Evolutionary conservation across 2,329 filamentous ascomycete species (phyloP).

Genomic region (Alternaria longipes): DNA sequence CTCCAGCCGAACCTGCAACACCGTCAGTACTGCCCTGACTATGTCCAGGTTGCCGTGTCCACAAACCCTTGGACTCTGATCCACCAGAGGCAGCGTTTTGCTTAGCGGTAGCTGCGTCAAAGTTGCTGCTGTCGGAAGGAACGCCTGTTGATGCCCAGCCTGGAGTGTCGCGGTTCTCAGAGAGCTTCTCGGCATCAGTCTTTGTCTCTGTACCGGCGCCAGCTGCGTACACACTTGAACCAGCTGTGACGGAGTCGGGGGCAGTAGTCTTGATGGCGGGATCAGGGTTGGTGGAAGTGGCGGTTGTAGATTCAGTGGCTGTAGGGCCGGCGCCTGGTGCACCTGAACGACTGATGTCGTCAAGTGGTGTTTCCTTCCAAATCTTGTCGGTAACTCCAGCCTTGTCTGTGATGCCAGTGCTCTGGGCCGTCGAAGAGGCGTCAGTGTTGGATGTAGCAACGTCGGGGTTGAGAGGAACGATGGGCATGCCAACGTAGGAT

Average conservation of each 20-base stretch:
- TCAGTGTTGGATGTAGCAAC: conserved; percentile 28
- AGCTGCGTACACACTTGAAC: conserved; percentile 21
- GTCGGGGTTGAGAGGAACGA: conserved; percentile 31
- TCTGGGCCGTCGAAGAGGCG: conserved; percentile 34
- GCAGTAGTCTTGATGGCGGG: conserved; percentile 24
- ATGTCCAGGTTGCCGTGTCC: conserved; percentile 28
- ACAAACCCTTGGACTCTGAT: conserved; percentile 50
- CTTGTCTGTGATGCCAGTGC: conserved; percentile 42
- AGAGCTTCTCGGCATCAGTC: conserved; percentile 31
- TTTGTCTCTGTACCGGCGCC: conserved; percentile 24
- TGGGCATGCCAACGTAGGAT: conserved; percentile 27
- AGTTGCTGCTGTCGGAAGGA: conserved; percentile 59
- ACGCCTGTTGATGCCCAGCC: conserved; percentile 64
- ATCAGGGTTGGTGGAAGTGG: conserved; percentile 16
- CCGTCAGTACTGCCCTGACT: conserved; percentile 47
- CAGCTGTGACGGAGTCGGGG: conserved; percentile 22
- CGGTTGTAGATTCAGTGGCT: conserved; percentile 9
- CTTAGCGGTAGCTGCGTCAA: conserved; percentile 71
- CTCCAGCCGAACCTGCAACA: conserved; percentile 61
- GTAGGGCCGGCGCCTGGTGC: conserved; percentile 31
- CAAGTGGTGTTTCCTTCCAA: conserved; percentile 41
- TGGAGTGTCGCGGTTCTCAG: conserved; percentile 49
- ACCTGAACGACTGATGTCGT: conserved; percentile 34
- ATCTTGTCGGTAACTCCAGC: conserved; percentile 37
- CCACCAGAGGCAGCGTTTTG: conserved; percentile 51